These are phyloP conservation scores for Phytophthora tubulina DNA, from an alignment of 352 stramenopile species.

Conservation along the genomic window DNA sequence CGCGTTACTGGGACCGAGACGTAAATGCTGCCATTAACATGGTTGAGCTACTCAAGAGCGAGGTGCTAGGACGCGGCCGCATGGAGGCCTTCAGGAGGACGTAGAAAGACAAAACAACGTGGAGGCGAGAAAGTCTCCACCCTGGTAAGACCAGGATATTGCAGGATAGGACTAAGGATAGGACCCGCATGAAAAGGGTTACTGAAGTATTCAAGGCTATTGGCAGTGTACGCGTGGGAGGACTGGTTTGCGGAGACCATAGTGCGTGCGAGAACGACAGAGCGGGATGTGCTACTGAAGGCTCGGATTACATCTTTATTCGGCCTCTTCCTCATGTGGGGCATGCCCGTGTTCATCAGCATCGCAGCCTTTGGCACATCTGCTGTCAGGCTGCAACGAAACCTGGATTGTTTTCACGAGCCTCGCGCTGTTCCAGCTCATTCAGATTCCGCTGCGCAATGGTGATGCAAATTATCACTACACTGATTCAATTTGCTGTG, in stretches of 20 bases:
- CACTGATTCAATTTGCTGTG: background rate
- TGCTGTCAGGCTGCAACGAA: background rate
- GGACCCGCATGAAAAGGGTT: background rate
- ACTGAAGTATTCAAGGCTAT: background rate
- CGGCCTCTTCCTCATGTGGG: background rate
- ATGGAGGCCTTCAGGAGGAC: too few relatives aligned
- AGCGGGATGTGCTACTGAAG: background rate
- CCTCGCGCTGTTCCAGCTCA: background rate
- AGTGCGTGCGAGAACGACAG: background rate
- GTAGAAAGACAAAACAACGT: too few relatives aligned
- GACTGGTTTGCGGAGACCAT: background rate
- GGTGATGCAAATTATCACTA: conserved; percentile 1
- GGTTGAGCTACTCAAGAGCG: too few relatives aligned
- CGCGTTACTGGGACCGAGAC: too few relatives aligned
- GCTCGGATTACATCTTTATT: background rate
- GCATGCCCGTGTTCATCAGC: background rate
- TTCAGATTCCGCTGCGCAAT: background rate
- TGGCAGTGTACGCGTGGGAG: background rate
- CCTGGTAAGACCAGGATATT: too few relatives aligned
- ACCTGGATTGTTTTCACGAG: background rate
- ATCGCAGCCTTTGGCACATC: background rate
- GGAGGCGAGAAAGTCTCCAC: too few relatives aligned
- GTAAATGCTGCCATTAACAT: too few relatives aligned
- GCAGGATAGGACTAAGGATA: too few relatives aligned
- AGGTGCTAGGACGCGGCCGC: too few relatives aligned